Base-by-base conservation (phyloP, 2,329 filamentous ascomycete genomes). In the Aspergillus candidus region DNA sequence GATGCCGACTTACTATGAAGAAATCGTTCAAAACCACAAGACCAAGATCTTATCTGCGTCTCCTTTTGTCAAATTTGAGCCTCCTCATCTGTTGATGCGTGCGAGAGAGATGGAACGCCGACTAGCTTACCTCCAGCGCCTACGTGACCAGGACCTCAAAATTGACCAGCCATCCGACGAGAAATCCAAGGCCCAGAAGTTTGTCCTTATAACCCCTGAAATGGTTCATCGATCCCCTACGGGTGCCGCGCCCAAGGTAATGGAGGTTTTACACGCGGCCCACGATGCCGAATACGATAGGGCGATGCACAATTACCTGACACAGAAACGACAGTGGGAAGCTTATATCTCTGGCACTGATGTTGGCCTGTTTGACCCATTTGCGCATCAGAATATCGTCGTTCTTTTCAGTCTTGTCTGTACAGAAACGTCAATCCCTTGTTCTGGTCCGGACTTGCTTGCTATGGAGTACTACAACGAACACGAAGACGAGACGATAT, bases 231-330 rank as follows among this genome's bases (percentile, higher is more conserved):
- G 85, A 46, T 82, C 88, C 36, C 82, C 88, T 1, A 83, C 87
- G 41, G 83, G 84, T 55, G 86, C 88, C 3, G 87, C 90, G 0
- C 81, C 82, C 35, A 88, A 94, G 60, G 87, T 96, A 29, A 89
- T 90, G 71, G 91, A 97, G 57, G 88, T 97, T 38, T 71, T 98
- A 6, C 89, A 93, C 62, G 93, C 93, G 15, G 90, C 96, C 11
- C 90, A 97, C 64, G 88, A 96, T 61, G 90, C 90, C 2, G 93
- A 98, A 65, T 96, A 97, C 57, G 90, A 98, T 63, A 94, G 93
- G 66, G 90, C 91, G 1, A 71, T 94, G 30, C 88, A 96, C 67
- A 89, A 90, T 56, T 98, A 97, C 61, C 81, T 89, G 63, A 96
- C 88, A 0, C 91, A 97, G 62, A 95, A 89, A 44, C 81, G 88